Percentiles rank a stretch among this genome's conserved stretches.
Conservation (phyloP, 108 stramenopile genomes). For the Hondaea fermentalgiana region DNA sequence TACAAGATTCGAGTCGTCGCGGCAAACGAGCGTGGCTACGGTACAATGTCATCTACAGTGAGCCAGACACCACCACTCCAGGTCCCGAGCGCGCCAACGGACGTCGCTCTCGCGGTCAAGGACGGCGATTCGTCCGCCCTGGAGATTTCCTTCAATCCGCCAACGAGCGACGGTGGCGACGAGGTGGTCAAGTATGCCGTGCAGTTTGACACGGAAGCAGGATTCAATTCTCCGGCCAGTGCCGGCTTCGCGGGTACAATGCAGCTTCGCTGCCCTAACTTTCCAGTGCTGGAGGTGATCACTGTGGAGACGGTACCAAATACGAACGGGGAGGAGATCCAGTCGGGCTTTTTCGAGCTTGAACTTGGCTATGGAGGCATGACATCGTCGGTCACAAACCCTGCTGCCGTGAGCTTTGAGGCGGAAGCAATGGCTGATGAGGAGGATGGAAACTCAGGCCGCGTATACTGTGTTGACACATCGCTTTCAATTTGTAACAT, state of each 20-base stretch:
- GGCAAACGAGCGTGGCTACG: constrained; percentile 59
- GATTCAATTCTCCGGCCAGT: constrained; percentile 34
- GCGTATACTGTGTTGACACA: constrained; percentile 26
- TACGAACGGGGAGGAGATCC: neutral
- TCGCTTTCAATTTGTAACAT: neutral
- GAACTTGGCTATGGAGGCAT: neutral
- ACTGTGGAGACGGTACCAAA: neutral
- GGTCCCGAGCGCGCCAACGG: constrained; percentile 49
- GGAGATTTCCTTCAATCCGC: constrained; percentile 48
- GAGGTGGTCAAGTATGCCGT: constrained; percentile 61
- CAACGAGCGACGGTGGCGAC: constrained; percentile 56
- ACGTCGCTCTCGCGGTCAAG: constrained; percentile 56
- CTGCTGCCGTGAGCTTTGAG: neutral
- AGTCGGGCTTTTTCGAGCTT: neutral
- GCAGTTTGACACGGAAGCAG: constrained; percentile 62
- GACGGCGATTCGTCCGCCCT: constrained; percentile 54
- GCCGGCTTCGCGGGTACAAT: constrained; percentile 56
- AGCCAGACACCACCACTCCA: constrained; percentile 51
- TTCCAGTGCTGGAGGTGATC: constrained; percentile 16
- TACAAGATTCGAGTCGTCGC: constrained; percentile 66
- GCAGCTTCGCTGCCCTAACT: constrained; percentile 57
- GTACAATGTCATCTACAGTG: constrained; percentile 35
- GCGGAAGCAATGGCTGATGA: neutral
- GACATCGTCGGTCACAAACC: neutral
- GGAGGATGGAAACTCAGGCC: constrained; percentile 23